Percentiles rank a stretch among this genome's conserved stretches.
Evolutionary conservation across 768 basidiomycete genomes (phyloP).

Genomic region (Rhodotorula diobovata): DNA sequence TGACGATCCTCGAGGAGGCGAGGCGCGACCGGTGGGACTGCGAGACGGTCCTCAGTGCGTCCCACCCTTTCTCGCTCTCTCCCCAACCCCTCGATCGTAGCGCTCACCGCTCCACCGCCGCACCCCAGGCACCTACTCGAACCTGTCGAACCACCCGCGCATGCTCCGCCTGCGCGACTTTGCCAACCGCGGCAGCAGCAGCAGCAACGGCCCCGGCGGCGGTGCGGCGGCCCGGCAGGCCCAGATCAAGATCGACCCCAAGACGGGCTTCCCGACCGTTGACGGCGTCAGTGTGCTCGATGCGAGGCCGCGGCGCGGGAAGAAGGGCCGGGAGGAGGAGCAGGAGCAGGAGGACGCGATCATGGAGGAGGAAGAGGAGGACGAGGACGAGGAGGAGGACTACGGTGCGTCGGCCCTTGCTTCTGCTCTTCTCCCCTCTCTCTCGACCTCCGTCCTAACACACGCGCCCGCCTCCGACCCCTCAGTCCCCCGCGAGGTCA

Average conservation of each 20-base stretch:
- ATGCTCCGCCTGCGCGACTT: slow-evolving; percentile 66
- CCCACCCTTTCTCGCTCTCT: neutral
- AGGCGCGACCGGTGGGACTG: slow-evolving; percentile 82
- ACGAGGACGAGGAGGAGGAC: slow-evolving; percentile 46
- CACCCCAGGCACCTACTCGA: slow-evolving; percentile 80
- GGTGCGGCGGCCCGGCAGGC: too few relatives aligned
- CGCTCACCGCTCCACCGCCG: neutral
- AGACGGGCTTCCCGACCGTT: slow-evolving; percentile 69
- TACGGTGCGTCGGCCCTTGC: slow-evolving; percentile 25
- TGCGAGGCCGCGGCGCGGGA: slow-evolving; percentile 15
- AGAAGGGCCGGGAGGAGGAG: slow-evolving; percentile 15
- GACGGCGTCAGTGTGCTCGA: slow-evolving; percentile 45
- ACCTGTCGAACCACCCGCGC: slow-evolving; percentile 92
- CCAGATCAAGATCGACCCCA: slow-evolving; percentile 67
- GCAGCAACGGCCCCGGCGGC: too few relatives aligned
- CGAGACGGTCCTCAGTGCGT: slow-evolving; percentile 87
- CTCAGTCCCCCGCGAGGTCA: slow-evolving; percentile 52
- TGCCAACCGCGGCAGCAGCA: neutral
- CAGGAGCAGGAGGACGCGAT: slow-evolving; percentile 12
- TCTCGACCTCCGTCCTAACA: neutral
- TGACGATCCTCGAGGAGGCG: slow-evolving; percentile 47
- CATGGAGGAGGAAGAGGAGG: slow-evolving; percentile 46
- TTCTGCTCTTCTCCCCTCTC: neutral
- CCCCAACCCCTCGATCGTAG: neutral
- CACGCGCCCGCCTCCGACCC: neutral